These are phyloP conservation scores for Penicillium concentricum DNA, from an alignment of 2,329 filamentous ascomycete species.

Conservation along the genomic window DNA sequence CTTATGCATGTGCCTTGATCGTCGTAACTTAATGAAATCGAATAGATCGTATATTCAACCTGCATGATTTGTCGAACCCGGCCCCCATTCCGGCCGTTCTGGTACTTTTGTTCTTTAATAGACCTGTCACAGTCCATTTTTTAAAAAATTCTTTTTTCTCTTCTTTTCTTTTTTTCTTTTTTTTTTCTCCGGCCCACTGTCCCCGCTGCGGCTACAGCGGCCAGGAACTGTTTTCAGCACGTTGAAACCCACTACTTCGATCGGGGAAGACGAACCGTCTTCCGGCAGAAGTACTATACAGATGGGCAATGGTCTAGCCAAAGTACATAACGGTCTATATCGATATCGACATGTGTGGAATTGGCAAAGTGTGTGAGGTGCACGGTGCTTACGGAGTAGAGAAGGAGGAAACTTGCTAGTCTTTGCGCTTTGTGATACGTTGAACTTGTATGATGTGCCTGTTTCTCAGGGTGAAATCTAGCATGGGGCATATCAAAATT, in stretches of 20 bases:
- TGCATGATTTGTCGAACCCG: background rate
- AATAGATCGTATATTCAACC: background rate
- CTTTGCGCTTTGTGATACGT: background rate
- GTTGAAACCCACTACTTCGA: background rate
- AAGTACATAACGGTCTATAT: slow-evolving; percentile 1
- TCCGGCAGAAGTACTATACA: background rate
- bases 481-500: background rate
- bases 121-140: background rate
- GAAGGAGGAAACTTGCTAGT: too few relatives aligned
- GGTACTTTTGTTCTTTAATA: background rate
- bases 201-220: background rate
- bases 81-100: background rate
- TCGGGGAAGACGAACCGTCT: background rate
- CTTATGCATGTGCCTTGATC: background rate
- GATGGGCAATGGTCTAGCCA: background rate
- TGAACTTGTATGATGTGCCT: background rate
- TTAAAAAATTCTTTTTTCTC: background rate
- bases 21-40: too few relatives aligned
- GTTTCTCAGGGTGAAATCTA: background rate
- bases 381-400: background rate
- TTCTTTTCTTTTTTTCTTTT: background rate
- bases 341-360: background rate
- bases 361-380: background rate
- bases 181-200: background rate
- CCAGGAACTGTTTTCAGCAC: background rate